These are phyloP conservation scores for Colletotrichum tropicale DNA, from an alignment of 2,329 filamentous ascomycete genomes.

Conservation along the genomic window DNA sequence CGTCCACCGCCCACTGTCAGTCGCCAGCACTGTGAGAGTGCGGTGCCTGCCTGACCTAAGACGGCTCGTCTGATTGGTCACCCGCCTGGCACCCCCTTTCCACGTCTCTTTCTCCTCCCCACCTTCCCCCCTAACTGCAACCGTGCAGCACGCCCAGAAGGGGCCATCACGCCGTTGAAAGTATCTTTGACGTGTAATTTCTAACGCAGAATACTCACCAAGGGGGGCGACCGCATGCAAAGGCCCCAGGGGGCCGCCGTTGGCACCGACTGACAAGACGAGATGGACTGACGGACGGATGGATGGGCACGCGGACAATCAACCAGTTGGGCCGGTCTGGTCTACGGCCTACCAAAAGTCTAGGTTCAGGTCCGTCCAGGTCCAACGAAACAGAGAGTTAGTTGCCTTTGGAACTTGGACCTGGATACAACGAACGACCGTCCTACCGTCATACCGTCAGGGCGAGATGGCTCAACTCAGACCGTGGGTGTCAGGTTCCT, in stretches of 20 bases:
- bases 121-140: slow-evolving; percentile 3
- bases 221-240: slow-evolving; percentile 1
- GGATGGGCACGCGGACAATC: neutral
- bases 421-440: neutral
- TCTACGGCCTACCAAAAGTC: neutral
- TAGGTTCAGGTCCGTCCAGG: neutral
- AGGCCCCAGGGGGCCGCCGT: neutral
- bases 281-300: neutral
- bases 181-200: slow-evolving; percentile 15
- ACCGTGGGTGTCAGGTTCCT: slow-evolving; percentile 9
- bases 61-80: slow-evolving; percentile 15
- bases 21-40: neutral
- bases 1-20: neutral
- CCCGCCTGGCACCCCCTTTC: neutral
- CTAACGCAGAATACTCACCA: neutral
- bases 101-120: neutral
- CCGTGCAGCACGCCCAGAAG: slow-evolving; percentile 12
- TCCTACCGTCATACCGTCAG: neutral
- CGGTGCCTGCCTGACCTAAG: neutral
- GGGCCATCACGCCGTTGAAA: slow-evolving; percentile 18
- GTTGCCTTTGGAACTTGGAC: neutral
- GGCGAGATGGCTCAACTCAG: neutral
- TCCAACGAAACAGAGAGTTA: neutral
- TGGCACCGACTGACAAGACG: neutral
- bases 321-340: neutral